Conservation (phyloP, 148 eudicot genomes). For the Chenopodium formosanum region DNA sequence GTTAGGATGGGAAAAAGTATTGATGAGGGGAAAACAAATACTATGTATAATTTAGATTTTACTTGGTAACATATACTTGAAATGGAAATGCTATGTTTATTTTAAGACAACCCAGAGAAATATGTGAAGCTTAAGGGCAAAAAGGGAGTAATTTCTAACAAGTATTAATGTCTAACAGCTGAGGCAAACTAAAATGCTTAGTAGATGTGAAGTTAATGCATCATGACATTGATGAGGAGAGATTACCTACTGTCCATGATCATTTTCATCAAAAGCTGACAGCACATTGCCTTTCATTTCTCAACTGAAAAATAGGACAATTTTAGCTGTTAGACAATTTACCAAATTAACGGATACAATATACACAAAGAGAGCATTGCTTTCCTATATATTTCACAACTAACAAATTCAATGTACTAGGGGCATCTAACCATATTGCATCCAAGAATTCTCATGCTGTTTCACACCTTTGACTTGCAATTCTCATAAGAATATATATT, state of each 20-base stretch:
- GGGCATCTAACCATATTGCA: constrained; percentile 9
- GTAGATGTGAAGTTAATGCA: not conserved
- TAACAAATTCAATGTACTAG: not conserved
- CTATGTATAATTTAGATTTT: too few relatives aligned
- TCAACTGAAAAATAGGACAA: not conserved
- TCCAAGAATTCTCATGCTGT: not conserved
- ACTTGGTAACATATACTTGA: too few relatives aligned
- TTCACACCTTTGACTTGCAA: not conserved
- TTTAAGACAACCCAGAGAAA: not conserved
- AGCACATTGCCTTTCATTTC: not conserved
- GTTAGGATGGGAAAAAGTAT: not conserved
- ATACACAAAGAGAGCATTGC: not conserved
- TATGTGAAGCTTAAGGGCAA: too few relatives aligned
- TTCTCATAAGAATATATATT: not conserved
- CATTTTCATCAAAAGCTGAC: not conserved
- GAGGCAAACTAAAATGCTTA: not conserved
- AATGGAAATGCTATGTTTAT: too few relatives aligned
- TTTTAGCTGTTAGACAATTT: not conserved
- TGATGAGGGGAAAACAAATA: not conserved
- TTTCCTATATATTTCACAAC: not conserved
- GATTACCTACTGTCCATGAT: not conserved
- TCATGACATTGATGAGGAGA: not conserved
- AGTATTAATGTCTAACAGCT: too few relatives aligned
- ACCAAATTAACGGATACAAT: not conserved
- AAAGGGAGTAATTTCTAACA: too few relatives aligned